Evolutionary conservation across 768 basidiomycete genomes (phyloP), one percentile per base, ranked within the genome.

Genomic region (Rhizopogon vulgaris): DNA sequence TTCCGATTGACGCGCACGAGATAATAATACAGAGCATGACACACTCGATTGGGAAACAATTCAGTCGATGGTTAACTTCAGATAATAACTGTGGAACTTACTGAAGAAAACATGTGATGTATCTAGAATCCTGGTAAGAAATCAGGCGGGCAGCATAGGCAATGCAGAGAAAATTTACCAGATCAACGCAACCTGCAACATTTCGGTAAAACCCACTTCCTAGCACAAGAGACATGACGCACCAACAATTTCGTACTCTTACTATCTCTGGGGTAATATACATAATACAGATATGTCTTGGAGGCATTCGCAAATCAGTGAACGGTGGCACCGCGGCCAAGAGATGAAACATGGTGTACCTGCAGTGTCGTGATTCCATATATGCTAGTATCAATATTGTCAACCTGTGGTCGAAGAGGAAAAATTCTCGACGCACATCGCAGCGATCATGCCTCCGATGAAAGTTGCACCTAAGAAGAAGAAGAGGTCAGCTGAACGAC

Each of bases 1-100:
- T 24, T 8, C 7, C 28, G 9, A 30, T 25, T 3, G n/a, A 22
- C n/a, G 38, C 67, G 34, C 57, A 78, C 75, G 34, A 75, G 61
- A 54, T 76, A 75, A 54, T 69, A 61, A 55, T 76, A 74, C 48
- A 75, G 67, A 2, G 69, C 56, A 58, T 52, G 56, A 47, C 41
- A 52, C 55, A 58, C 56, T 58, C 5, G 25, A 38, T 22, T 15
- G 10, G 11, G 28, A 30, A 30, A 2, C 28, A 30, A 30, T 18
- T 32, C 30, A 18, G 27, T 17, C 8, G n/a, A 41, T 34, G 25
- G 28, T 22, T 22, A 17, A 52, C 6, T 28, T 51, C 7, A 30
- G 5, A 17, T 24, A 12, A 17, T 24, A 12, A 30, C 27, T 15
- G 22, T 18, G 6, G 3, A 18, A 47, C 54, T 40, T 38, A 55